Evolutionary conservation across 2,329 filamentous ascomycete species (phyloP).

Genomic region (Cercospora zeina): DNA sequence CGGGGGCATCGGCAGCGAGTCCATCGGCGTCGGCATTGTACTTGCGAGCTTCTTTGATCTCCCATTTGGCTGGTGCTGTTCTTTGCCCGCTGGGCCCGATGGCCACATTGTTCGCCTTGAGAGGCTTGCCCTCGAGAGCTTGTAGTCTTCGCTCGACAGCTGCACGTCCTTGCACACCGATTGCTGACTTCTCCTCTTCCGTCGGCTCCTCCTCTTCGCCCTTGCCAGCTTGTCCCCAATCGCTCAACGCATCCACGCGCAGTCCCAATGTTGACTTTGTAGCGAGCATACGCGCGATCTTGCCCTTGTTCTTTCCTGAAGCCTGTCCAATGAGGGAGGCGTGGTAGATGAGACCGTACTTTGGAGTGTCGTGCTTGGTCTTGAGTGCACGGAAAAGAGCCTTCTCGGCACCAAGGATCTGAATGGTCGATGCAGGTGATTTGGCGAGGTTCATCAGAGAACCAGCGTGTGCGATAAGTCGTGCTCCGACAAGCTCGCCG

Average conservation of each 20-base stretch:
- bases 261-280: constrained; percentile 91
- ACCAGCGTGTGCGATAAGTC: constrained; percentile 90
- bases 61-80: constrained; percentile 69
- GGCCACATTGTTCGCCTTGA: constrained; percentile 71
- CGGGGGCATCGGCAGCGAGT: constrained; percentile 66
- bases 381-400: constrained; percentile 96
- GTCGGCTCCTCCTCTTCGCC: constrained; percentile 63
- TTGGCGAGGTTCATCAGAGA: constrained; percentile 94
- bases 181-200: constrained; percentile 82
- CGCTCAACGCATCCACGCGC: constrained; percentile 84
- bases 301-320: constrained; percentile 97
- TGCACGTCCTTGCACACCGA: constrained; percentile 71
- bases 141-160: constrained; percentile 76
- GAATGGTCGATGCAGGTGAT: constrained; percentile 90
- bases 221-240: constrained; percentile 69
- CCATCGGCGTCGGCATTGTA: constrained; percentile 96
- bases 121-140: constrained; percentile 84
- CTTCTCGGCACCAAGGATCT: constrained; percentile 98
- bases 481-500: constrained; percentile 88
- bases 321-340: constrained; percentile 93
- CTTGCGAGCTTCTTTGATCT: constrained; percentile 86
- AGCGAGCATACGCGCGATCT: constrained; percentile 94
- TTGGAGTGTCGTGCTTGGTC: constrained; percentile 98
- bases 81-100: constrained; percentile 72
- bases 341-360: constrained; percentile 94